Evolutionary conservation across 805 yeast species (phyloP), one percentile per base, ranked within the genome.

Genomic region (Saccharomycopsis sp.): DNA sequence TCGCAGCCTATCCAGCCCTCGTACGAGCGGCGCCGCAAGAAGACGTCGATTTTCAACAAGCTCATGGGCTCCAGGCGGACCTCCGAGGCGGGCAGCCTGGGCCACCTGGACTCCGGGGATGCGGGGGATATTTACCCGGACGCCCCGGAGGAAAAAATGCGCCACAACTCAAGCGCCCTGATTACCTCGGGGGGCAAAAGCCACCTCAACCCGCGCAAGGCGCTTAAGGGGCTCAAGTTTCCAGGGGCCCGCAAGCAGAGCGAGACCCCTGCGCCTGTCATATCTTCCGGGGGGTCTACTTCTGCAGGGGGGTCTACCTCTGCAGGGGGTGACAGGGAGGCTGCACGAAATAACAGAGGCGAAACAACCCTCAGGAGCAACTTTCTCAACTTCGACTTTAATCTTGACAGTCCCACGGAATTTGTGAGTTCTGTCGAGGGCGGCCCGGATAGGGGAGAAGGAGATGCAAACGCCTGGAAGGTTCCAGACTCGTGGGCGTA

Each of bases 401-500:
- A 46, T 47, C 24, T 56, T 14, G 52, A 54, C 15, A 46, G 34
- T 21, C 41, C 58, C 53, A 52, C 56, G 1, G 63, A 56, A 14
- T 53, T 60, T 15, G 59, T 58, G 12, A 20, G 24, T 16, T 41
- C 46, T 34, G 34, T 34, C 7, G 9, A 20, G 14, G 40, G 41
- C 41, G 29, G 18, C 46, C n/a, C 50, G 15, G 24, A 50, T 21
- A 37, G 37, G 12, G 24, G 46, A 29, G 41, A 24, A 55, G 53
- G 20, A 15, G 34, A n/a, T n/a, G 50, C 59, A 5, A 66, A 66
- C 0, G 63, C 67, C 3, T 77, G 80, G 80, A 70, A 66, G 52
- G 79, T 80, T 1, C 80, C 80, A 0, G 80, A 77, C 62, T 71
- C 76, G 57, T 77, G 80, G 80, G 80, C 75, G 56, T 80, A 76